These are phyloP conservation scores for Taxawa tesnikishii DNA, from an alignment of 2,329 filamentous ascomycete species.

Conservation along the genomic window DNA sequence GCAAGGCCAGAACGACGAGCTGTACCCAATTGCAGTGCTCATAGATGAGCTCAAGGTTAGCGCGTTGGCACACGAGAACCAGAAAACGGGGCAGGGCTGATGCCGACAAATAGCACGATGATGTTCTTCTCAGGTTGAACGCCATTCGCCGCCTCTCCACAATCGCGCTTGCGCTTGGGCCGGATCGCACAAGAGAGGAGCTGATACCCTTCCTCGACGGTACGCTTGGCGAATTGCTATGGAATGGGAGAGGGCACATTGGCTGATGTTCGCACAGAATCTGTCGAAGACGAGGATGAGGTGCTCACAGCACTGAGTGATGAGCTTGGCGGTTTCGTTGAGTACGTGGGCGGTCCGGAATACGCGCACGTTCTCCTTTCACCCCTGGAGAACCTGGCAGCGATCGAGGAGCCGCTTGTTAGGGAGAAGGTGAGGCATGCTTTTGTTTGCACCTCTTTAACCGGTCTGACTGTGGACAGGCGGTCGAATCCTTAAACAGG, in stretches of 20 bases:
- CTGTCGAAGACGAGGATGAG: slow-evolving; percentile 97
- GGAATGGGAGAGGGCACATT: too few species aligned
- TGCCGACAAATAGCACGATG: slow-evolving; percentile 61
- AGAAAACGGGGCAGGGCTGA: slow-evolving; percentile 2
- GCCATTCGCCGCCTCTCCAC: slow-evolving; percentile 97
- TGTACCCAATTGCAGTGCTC: slow-evolving; percentile 98
- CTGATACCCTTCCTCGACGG: slow-evolving; percentile 98
- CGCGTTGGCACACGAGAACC: slow-evolving; percentile 8
- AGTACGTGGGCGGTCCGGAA: slow-evolving; percentile 91
- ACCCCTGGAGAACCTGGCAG: slow-evolving; percentile 92
- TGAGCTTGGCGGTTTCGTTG: slow-evolving; percentile 90
- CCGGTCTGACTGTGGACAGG: slow-evolving; percentile 42
- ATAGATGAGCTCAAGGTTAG: slow-evolving; percentile 98
- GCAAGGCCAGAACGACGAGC: slow-evolving; percentile 90
- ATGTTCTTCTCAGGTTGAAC: slow-evolving; percentile 94
- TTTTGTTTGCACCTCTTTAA: too few species aligned
- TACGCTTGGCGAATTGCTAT: too few species aligned
- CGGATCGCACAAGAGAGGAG: slow-evolving; percentile 95
- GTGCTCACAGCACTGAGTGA: slow-evolving; percentile 94
- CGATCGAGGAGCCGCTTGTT: slow-evolving; percentile 95
- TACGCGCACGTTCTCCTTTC: slow-evolving; percentile 93
- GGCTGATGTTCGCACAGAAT: slow-evolving; percentile 51
- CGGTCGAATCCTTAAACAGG: slow-evolving; percentile 98
- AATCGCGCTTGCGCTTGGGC: slow-evolving; percentile 88
- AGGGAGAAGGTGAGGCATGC: slow-evolving; percentile 76